Percentiles rank a stretch among this genome's conserved stretches.
phyloP scores from a whole-genome alignment of 805 yeast genomes.

The Metschnikowia continentalis region DNA sequence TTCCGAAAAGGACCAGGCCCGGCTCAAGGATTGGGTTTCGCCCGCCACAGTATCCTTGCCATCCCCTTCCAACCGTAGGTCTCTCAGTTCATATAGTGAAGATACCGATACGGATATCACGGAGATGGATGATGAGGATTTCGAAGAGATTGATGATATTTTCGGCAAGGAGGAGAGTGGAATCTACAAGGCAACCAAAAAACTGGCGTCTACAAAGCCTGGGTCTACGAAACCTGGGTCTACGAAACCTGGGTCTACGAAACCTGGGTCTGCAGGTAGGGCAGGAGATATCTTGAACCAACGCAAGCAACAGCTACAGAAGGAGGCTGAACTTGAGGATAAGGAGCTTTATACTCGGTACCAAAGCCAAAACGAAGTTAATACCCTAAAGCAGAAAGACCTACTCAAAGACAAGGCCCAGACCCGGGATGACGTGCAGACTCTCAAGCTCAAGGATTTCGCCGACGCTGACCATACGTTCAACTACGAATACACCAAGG shows the following conservation, averaged over 20 bases:
- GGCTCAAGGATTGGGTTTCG: conserved; percentile 6
- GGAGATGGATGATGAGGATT: conserved; percentile 35
- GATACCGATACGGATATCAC: conserved; percentile 38
- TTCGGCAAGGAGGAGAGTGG: conserved; percentile 38
- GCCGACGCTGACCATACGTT: conserved; percentile 28
- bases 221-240: background rate
- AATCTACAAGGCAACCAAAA: conserved; percentile 22
- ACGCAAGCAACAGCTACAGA: conserved; percentile 23
- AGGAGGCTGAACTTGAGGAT: conserved; percentile 35
- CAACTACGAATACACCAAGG: conserved; percentile 34
- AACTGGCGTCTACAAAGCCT: background rate
- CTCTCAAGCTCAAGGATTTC: conserved; percentile 28
- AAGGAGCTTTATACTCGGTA: conserved; percentile 22
- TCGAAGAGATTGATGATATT: conserved; percentile 35
- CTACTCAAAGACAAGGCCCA: background rate
- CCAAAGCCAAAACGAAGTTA: conserved; percentile 8
- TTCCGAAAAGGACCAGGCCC: conserved; percentile 1
- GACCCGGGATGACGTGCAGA: conserved; percentile 21
- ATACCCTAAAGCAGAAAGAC: background rate
- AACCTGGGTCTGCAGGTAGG: conserved; percentile 9
- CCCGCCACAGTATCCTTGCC: conserved; percentile 15
- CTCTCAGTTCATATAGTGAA: conserved; percentile 37
- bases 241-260: background rate
- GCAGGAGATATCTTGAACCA: conserved; percentile 23
- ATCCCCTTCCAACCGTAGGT: conserved; percentile 19